These are phyloP conservation scores for Raphanus hybrid DNA, from an alignment of 441 rosid species.

Conservation along the genomic window DNA sequence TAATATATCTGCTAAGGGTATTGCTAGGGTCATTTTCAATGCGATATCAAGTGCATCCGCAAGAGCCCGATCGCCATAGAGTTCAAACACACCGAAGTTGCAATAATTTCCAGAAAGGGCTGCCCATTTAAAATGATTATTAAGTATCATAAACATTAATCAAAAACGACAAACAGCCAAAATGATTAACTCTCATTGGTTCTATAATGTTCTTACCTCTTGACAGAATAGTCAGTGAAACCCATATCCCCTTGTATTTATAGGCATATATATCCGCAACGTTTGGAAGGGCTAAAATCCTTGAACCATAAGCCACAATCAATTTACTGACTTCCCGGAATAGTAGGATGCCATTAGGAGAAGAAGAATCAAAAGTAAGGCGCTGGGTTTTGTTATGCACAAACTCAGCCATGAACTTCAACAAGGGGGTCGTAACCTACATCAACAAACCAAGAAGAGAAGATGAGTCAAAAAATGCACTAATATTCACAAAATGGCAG, in stretches of 20 bases:
- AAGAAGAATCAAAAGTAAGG: constrained; percentile 92
- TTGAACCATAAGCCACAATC: constrained; percentile 94
- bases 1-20: constrained; percentile 93
- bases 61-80: constrained; percentile 98
- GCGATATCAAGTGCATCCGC: constrained; percentile 94
- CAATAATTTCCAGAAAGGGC: constrained; percentile 96
- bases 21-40: constrained; percentile 86
- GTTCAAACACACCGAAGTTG: constrained; percentile 98
- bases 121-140: constrained; percentile 48
- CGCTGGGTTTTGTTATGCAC: constrained; percentile 97
- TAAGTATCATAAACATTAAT: constrained; percentile 9
- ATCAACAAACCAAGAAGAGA: constrained; percentile 41
- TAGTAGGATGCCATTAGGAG: constrained; percentile 99
- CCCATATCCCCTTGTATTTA: constrained; percentile 99
- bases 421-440: constrained; percentile 96
- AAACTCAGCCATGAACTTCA: constrained; percentile 99
- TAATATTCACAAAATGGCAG: constrained; percentile 4
- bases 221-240: constrained; percentile 84
- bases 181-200: constrained; percentile 8
- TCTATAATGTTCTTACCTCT: constrained; percentile 69
- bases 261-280: constrained; percentile 91
- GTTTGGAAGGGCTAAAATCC: constrained; percentile 94
- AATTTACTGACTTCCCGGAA: constrained; percentile 99
- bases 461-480: constrained; percentile 23
- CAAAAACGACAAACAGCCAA: not conserved